Evolutionary conservation across 139 green algal species (phyloP).

Genomic region (Micractinium sp.): DNA sequence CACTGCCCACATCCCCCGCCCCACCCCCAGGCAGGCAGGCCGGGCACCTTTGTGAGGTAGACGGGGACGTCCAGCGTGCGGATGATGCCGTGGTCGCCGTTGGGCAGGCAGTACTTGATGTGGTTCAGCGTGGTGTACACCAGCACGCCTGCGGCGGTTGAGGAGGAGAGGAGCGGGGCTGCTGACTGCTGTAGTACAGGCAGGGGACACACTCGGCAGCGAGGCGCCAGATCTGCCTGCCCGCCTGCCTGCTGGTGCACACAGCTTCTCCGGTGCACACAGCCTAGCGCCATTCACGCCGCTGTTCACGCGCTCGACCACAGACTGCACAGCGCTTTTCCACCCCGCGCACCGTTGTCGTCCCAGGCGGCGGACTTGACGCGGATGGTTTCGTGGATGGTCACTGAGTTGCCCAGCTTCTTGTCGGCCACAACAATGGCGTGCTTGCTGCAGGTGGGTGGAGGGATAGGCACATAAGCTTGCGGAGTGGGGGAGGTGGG

Average conservation of each 20-base stretch:
- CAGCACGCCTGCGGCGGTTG: conserved; percentile 81
- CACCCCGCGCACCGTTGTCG: conserved; percentile 57
- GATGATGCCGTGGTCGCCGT: conserved; percentile 98
- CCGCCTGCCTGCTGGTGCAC: too few species aligned
- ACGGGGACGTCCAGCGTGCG: conserved; percentile 96
- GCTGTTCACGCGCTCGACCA: too few species aligned
- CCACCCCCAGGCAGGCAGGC: not conserved
- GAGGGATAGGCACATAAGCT: too few species aligned
- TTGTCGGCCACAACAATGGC: conserved; percentile 83
- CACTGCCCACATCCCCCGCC: not conserved
- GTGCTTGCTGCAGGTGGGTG: conserved; percentile 19
- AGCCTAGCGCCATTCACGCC: too few species aligned
- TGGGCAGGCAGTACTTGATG: conserved; percentile 99
- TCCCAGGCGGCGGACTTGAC: conserved; percentile 97
- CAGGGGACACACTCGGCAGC: too few species aligned
- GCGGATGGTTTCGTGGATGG: conserved; percentile 98
- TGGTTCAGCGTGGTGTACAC: conserved; percentile 99
- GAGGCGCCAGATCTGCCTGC: too few species aligned
- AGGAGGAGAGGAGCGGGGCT: not conserved
- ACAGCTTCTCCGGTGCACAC: too few species aligned
- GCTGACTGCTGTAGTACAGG: not conserved
- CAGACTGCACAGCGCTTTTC: too few species aligned
- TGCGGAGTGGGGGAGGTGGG: not conserved
- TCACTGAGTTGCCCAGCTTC: conserved; percentile 86
- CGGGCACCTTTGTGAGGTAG: conserved; percentile 86